Evolutionary conservation across 805 yeast species (phyloP), one percentile per base, ranked within the genome.

Genomic region (Naumovozyma baii): DNA sequence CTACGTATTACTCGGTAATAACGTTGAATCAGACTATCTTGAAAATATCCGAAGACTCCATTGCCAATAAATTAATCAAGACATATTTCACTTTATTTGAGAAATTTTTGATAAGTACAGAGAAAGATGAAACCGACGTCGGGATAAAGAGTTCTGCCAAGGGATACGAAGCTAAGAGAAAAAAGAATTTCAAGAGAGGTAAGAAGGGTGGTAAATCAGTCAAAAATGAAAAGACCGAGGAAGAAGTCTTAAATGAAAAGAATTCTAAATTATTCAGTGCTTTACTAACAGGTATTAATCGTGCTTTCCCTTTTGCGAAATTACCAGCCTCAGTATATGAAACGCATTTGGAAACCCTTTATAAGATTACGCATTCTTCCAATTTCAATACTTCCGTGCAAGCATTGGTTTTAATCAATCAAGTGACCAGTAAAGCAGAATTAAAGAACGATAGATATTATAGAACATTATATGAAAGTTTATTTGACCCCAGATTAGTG

Each of bases 301-400:
- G 98, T 64, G 88, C 97, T 0, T 90, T 85, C 70, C 97, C 97
- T 40, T 92, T 84, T 59, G 78, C 95, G 2, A 72, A 77, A 46
- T 67, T 92, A 39, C 79, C 86, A 14, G 72, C 77, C 30, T 78
- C 80, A 20, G 73, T 75, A 5, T 85, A 80, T 55, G 75, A 77
- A 47, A 68, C 73, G 44, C 96, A 92, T 63, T 68, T 90, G 55
- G 81, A 85, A 55, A 80, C 94, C 0, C 66, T 92, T 41, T 92
- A 82, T 71, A 77, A 76, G 54, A 90, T 90, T 58, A 88, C 96
- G 4, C 96, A 90, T 61, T 81, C 95, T 14, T 78, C 95, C 18
- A 92, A 92, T 59, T 88, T 90, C 69, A 85, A 85, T 60, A 90
- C 98, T 2, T 80, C 94, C 12, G 79, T 92, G 18, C 98, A 92